A percentile compares a stretch with the other conserved stretches of the same genome.
These are phyloP conservation scores for Fusarium sarcochroum DNA, from an alignment of 2,329 filamentous ascomycete species.

Conservation along the genomic window DNA sequence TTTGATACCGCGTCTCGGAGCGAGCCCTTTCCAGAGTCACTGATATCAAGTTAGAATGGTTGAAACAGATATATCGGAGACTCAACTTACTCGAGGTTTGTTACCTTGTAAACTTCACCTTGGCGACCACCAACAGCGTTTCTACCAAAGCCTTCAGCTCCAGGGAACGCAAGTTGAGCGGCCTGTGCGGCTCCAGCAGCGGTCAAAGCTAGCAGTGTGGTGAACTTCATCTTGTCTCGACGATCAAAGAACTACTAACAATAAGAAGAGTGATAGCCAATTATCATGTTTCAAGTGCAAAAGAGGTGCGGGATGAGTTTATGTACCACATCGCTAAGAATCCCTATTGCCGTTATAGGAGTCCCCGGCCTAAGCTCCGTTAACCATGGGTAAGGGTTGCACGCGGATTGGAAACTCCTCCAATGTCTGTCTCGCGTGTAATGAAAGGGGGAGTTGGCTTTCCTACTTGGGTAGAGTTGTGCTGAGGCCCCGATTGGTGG, in stretches of 20 bases:
- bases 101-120: slow-evolving; percentile 55
- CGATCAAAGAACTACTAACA: background rate
- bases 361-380: background rate
- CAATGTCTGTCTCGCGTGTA: slow-evolving; percentile 1
- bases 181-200: slow-evolving; percentile 13
- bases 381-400: background rate
- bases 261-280: background rate
- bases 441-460: background rate
- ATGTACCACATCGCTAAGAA: slow-evolving; percentile 6
- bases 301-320: slow-evolving; percentile 1
- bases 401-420: slow-evolving; percentile 7
- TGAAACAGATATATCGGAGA: fast-evolving
- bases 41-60: background rate
- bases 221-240: slow-evolving; percentile 3
- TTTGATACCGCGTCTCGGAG: slow-evolving; percentile 57
- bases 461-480: background rate
- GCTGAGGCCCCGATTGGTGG: slow-evolving; percentile 14
- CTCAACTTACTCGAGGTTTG: slow-evolving; percentile 51
- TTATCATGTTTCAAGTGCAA: background rate
- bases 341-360: background rate
- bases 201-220: slow-evolving; percentile 1
- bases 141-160: slow-evolving; percentile 52
- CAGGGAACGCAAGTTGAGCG: slow-evolving; percentile 53
- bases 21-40: slow-evolving; percentile 55
- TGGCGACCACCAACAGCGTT: slow-evolving; percentile 53